Percentiles rank a stretch among this genome's conserved stretches.
phyloP scores from a whole-genome alignment of 2,329 filamentous ascomycete species.

The Arthrobotrys sphaeroides region DNA sequence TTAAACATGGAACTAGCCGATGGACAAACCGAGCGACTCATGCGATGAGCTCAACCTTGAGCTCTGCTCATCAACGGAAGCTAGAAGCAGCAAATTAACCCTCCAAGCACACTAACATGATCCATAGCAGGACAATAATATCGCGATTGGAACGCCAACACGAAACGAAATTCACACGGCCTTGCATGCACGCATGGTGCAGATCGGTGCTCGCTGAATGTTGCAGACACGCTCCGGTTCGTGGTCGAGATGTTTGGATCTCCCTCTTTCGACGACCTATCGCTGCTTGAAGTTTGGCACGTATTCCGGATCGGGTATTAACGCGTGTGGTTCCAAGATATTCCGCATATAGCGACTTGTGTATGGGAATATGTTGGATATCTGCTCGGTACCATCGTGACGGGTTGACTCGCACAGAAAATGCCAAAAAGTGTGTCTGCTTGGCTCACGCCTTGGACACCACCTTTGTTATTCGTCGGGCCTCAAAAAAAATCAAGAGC shows the following conservation, averaged over 20 bases:
- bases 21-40: background rate
- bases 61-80: background rate
- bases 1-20: too few species aligned
- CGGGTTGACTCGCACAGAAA: constrained; percentile 19
- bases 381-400: constrained; percentile 35
- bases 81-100: background rate
- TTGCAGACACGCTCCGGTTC: constrained; percentile 30
- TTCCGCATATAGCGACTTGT: constrained; percentile 24
- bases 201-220: background rate
- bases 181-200: background rate
- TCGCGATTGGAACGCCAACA: constrained; percentile 39
- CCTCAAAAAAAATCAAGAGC: constrained; percentile 29
- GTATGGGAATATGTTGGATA: constrained; percentile 20
- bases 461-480: constrained; percentile 27
- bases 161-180: constrained; percentile 35
- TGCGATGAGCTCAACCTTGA: constrained; percentile 3
- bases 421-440: background rate
- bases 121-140: constrained; percentile 1
- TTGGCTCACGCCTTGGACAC: constrained; percentile 44
- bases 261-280: constrained; percentile 19
- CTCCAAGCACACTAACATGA: background rate
- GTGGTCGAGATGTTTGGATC: constrained; percentile 3
- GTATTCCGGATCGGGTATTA: constrained; percentile 19
- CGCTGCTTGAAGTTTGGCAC: constrained; percentile 3
- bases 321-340: constrained; percentile 31